Percentiles rank a stretch among this genome's conserved stretches.
phyloP scores from a whole-genome alignment of 2,329 filamentous ascomycete species.

The Colletotrichum camelliae region DNA sequence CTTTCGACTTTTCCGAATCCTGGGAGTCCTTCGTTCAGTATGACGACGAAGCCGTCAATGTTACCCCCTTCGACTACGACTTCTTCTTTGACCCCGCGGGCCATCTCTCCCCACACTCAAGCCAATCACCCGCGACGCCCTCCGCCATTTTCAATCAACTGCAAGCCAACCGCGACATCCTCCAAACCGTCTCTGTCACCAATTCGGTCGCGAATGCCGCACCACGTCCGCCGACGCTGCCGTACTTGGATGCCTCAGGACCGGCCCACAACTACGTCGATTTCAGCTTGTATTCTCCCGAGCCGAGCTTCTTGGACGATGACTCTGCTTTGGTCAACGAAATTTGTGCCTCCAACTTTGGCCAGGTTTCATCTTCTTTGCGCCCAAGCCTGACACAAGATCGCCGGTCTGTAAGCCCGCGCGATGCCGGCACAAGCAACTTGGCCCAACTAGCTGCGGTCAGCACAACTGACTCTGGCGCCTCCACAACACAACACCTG shows the following conservation, averaged over 20 bases:
- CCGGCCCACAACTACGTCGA: slow-evolving; percentile 53
- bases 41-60: slow-evolving; percentile 39
- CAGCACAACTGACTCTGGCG: neutral
- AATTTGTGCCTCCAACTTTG: slow-evolving; percentile 1
- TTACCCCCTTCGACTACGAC: slow-evolving; percentile 45
- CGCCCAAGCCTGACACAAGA: neutral
- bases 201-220: neutral
- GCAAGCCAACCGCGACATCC: neutral
- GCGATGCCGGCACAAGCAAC: neutral
- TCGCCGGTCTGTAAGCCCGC: neutral
- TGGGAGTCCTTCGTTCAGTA: slow-evolving; percentile 55
- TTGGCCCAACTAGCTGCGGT: neutral
- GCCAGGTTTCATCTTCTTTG: neutral
- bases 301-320: slow-evolving; percentile 53
- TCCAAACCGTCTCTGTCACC: neutral
- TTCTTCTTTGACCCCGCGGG: slow-evolving; percentile 50
- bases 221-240: slow-evolving; percentile 31
- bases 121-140: slow-evolving; percentile 36
- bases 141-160: slow-evolving; percentile 29
- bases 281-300: slow-evolving; percentile 62
- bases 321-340: slow-evolving; percentile 43
- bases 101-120: slow-evolving; percentile 43
- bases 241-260: slow-evolving; percentile 44
- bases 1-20: slow-evolving; percentile 27
- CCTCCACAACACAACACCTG: neutral